Evolutionary conservation across 208 protist species (phyloP).

Genomic region (Leptomonas seymouri): DNA sequence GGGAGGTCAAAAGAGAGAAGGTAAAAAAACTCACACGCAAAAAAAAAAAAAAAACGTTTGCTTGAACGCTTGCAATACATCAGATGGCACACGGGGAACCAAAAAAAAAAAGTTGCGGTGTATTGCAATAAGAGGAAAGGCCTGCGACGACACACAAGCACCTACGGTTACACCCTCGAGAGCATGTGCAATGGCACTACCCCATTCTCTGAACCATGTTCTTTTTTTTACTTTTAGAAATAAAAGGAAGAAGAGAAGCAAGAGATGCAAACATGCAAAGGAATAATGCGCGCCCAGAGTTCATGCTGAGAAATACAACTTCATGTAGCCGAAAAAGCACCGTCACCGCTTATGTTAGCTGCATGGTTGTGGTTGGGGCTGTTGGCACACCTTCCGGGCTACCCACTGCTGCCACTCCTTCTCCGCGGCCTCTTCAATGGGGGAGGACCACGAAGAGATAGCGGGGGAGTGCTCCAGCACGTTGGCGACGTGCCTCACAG

Average conservation of each 20-base stretch:
- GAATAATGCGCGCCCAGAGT: not conserved
- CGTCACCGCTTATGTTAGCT: not conserved
- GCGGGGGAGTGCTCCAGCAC: slow-evolving; percentile 14
- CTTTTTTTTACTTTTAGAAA: too few relatives aligned
- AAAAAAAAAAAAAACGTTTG: slow-evolving; percentile 15
- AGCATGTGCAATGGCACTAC: not conserved
- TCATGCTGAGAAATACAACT: too few relatives aligned
- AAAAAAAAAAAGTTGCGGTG: slow-evolving; percentile 1
- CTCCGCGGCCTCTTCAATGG: slow-evolving; percentile 34
- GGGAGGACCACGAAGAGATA: slow-evolving; percentile 21
- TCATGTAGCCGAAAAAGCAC: not conserved
- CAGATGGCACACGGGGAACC: not conserved
- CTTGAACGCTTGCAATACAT: slow-evolving; percentile 15
- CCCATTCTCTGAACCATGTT: not conserved
- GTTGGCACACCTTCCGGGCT: slow-evolving; percentile 9
- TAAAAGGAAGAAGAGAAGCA: not conserved
- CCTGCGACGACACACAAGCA: not conserved
- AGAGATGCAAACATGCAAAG: not conserved
- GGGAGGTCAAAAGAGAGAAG: not conserved
- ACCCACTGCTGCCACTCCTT: slow-evolving; percentile 41
- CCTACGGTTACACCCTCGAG: not conserved
- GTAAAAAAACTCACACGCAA: slow-evolving; percentile 10
- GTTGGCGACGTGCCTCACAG: slow-evolving; percentile 13
- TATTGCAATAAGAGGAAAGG: slow-evolving; percentile 2
- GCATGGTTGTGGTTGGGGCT: slow-evolving; percentile 19